Evolutionary conservation across 768 basidiomycete species (phyloP).

Genomic region (Stropharia rugosoannulata): DNA sequence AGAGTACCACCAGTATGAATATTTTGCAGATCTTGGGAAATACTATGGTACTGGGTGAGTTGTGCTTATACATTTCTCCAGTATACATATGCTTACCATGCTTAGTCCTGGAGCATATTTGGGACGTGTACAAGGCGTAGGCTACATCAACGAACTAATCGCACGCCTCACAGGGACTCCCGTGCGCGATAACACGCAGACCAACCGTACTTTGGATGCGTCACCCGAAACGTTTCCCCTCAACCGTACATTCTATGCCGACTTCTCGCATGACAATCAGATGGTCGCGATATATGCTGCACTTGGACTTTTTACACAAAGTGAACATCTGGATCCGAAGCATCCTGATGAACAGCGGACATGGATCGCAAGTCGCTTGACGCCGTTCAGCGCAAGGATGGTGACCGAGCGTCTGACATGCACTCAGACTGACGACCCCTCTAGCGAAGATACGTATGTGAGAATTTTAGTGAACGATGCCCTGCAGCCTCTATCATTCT

Average conservation of each 20-base stretch:
- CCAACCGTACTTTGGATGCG: constrained; percentile 70
- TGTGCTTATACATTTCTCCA: background rate
- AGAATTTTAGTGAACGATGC: constrained; percentile 81
- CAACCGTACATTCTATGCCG: constrained; percentile 61
- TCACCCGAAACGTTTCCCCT: constrained; percentile 72
- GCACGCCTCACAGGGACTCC: constrained; percentile 68
- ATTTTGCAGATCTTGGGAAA: constrained; percentile 71
- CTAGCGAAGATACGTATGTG: constrained; percentile 45
- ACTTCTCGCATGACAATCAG: constrained; percentile 86
- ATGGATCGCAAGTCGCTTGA: constrained; percentile 60
- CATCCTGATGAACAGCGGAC: constrained; percentile 31
- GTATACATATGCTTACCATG: background rate
- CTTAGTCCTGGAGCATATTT: constrained; percentile 64
- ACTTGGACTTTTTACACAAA: constrained; percentile 52
- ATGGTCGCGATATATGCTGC: constrained; percentile 77
- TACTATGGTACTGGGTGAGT: constrained; percentile 75
- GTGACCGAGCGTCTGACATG: constrained; percentile 71
- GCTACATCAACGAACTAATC: constrained; percentile 87
- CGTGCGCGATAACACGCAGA: constrained; percentile 70
- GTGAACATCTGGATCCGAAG: constrained; percentile 29
- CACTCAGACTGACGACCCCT: background rate
- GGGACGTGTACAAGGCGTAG: constrained; percentile 80
- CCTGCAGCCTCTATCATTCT: constrained; percentile 61
- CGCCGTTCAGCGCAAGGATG: constrained; percentile 77
- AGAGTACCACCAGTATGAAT: constrained; percentile 71